These are phyloP conservation scores for Lasiodiplodia hormozganensis DNA, from an alignment of 2,329 filamentous ascomycete species.

Conservation along the genomic window DNA sequence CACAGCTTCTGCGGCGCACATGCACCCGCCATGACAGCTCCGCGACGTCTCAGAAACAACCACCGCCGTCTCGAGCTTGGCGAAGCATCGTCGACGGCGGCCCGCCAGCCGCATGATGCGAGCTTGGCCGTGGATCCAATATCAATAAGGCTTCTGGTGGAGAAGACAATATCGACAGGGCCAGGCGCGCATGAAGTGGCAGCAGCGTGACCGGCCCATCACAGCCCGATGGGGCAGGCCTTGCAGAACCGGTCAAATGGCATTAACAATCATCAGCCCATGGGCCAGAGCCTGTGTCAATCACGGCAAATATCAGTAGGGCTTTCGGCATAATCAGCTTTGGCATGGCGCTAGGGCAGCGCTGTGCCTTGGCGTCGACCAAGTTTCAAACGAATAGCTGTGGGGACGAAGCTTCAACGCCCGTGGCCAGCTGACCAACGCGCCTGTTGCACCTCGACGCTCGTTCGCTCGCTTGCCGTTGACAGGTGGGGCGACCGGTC, in stretches of 20 bases:
- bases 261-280: constrained; percentile 24
- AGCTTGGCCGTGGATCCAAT: constrained; percentile 23
- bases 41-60: constrained; percentile 1
- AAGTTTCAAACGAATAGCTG: constrained; percentile 21
- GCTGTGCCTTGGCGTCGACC: constrained; percentile 6
- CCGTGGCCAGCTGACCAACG: constrained; percentile 8
- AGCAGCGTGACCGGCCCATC: constrained; percentile 22
- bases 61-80: constrained; percentile 20
- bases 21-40: constrained; percentile 5
- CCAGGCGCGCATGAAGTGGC: constrained; percentile 20
- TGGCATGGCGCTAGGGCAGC: constrained; percentile 24
- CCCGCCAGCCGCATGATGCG: constrained; percentile 21
- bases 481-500: constrained; percentile 19
- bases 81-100: neutral
- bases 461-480: constrained; percentile 19
- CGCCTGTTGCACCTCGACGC: constrained; percentile 3
- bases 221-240: constrained; percentile 12
- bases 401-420: constrained; percentile 9
- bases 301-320: constrained; percentile 24
- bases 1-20: neutral
- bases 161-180: constrained; percentile 25
- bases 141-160: constrained; percentile 24
- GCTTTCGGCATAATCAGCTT: constrained; percentile 24
- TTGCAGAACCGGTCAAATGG: constrained; percentile 13
- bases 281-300: constrained; percentile 11